Evolutionary conservation across 2,329 filamentous ascomycete genomes (phyloP), one percentile per base, ranked within the genome.

Genomic region (Colletotrichum navitas): DNA sequence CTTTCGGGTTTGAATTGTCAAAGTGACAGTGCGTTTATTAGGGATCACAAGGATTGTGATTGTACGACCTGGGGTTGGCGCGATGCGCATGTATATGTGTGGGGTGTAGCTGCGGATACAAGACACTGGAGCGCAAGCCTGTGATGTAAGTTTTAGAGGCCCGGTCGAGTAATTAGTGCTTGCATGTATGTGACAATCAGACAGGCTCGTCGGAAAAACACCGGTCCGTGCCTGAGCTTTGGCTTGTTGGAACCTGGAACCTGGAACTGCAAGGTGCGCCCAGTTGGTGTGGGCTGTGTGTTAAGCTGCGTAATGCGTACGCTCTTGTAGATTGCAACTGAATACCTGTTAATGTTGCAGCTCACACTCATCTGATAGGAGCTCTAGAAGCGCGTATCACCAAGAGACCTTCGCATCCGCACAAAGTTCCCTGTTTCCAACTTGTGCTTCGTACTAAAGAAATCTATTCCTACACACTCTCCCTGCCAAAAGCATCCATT

Each of bases 211-310:
- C 69, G 69, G 69, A 72, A 60, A 72, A 72, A 72, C 66, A 39
- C 54, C 66, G 69, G 65, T 54, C 69, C 66, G 69, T 26, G 16
- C 18, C 12, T 12, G 45, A 61, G 69, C 65, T 72, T 39, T 32
- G 41, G 59, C 47, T 60, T 66, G 69, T 39, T 69, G 69, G 69
- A 72, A 64, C 65, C 68, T 71, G 66, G 67, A 68, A 71, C 65
- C 69, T 68, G 65, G 69, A 68, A 72, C 69, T 64, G 60, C 21
- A 32, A 56, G 65, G 60, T 64, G 59, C 49, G 59, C 49, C 39
- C 39, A 5, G 49, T 63, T 45, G 26, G 26, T 32, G 65, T 64
- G 54, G 69, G 66, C 65, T 71, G 65, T 63, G 68, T 47, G 59
- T 49, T 36, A 60, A 72, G 65, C 66, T 72, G 69, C 65, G 65